These are phyloP conservation scores for Neonothopanus nambi DNA, from an alignment of 1,284 basidiomycete species.

Conservation along the genomic window DNA sequence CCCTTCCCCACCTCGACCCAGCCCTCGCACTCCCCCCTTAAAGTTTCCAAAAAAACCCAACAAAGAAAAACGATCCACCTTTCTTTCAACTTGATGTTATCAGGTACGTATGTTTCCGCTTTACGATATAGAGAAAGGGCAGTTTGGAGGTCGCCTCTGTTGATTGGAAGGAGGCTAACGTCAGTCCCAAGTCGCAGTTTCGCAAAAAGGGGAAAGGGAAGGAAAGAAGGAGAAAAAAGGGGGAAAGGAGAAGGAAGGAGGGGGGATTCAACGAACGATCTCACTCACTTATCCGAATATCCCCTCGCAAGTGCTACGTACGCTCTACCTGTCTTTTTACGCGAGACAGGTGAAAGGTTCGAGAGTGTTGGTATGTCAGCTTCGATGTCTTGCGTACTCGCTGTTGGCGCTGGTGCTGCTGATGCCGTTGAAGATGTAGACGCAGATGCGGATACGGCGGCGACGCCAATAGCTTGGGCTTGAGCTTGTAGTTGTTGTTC, in stretches of 20 bases:
- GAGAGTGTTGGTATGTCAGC: conserved; percentile 76
- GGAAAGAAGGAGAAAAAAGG: too few relatives aligned
- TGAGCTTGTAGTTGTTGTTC: too few relatives aligned
- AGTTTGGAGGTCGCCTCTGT: conserved; percentile 68
- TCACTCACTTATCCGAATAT: conserved; percentile 63
- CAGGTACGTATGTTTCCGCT: conserved; percentile 74
- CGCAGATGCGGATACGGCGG: too few relatives aligned
- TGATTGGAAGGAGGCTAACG: conserved; percentile 1
- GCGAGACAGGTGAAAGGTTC: conserved; percentile 34
- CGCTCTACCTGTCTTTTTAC: conserved; percentile 23
- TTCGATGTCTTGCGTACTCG: conserved; percentile 73
- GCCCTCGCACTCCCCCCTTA: not conserved
- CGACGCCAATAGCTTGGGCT: too few relatives aligned
- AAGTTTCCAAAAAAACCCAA: conserved; percentile 35
- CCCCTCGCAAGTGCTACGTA: conserved; percentile 16
- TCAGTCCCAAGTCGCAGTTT: too few relatives aligned
- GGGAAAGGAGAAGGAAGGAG: too few relatives aligned
- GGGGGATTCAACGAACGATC: conserved; percentile 7
- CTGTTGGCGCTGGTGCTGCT: conserved; percentile 65
- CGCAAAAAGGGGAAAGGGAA: too few relatives aligned
- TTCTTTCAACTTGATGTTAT: conserved; percentile 77
- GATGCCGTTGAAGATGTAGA: too few relatives aligned
- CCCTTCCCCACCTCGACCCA: not conserved
- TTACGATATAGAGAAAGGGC: conserved; percentile 76
- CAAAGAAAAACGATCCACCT: conserved; percentile 73